Evolutionary conservation across 1,139 yeast species (phyloP).

Genomic region (Tardiomyces blankii): DNA sequence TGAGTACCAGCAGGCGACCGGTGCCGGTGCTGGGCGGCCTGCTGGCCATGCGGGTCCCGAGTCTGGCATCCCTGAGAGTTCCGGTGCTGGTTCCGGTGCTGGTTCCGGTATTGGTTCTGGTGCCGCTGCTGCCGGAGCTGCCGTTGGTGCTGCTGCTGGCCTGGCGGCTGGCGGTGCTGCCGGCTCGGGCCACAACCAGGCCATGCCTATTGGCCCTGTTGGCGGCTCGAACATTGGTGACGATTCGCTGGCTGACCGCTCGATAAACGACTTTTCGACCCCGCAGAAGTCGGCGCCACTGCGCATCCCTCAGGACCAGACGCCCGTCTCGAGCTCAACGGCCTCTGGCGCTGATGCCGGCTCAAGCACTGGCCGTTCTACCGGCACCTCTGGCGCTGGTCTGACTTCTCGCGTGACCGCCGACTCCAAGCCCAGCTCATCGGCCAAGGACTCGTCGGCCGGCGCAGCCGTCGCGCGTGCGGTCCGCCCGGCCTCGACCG

Average conservation of each 20-base stretch:
- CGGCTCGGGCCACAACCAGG: slow-evolving; percentile 5
- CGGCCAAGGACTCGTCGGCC: slow-evolving; percentile 4
- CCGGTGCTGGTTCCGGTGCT: too few species aligned
- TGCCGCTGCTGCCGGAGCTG: background rate
- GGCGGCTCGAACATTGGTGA: slow-evolving; percentile 17
- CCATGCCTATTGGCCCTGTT: slow-evolving; percentile 15
- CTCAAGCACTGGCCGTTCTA: background rate
- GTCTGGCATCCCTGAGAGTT: background rate
- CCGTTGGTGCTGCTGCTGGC: slow-evolving; percentile 4
- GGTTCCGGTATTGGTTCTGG: slow-evolving; percentile 3
- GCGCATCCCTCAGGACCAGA: background rate
- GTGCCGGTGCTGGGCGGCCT: slow-evolving; percentile 6
- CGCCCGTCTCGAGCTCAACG: background rate
- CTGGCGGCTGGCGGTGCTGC: background rate
- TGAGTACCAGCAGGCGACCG: slow-evolving; percentile 9
- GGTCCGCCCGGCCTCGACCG: slow-evolving; percentile 18
- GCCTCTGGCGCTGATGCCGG: slow-evolving; percentile 2
- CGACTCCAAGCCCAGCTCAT: slow-evolving; percentile 2
- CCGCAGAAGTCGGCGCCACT: background rate
- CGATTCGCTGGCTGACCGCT: slow-evolving; percentile 6
- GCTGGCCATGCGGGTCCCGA: slow-evolving; percentile 1
- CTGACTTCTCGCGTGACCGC: slow-evolving; percentile 3
- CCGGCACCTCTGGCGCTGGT: slow-evolving; percentile 2
- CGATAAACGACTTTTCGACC: background rate
- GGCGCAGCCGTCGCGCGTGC: slow-evolving; percentile 3